Evolutionary conservation across 2,329 filamentous ascomycete species (phyloP).

Genomic region (Massarina eburnea): DNA sequence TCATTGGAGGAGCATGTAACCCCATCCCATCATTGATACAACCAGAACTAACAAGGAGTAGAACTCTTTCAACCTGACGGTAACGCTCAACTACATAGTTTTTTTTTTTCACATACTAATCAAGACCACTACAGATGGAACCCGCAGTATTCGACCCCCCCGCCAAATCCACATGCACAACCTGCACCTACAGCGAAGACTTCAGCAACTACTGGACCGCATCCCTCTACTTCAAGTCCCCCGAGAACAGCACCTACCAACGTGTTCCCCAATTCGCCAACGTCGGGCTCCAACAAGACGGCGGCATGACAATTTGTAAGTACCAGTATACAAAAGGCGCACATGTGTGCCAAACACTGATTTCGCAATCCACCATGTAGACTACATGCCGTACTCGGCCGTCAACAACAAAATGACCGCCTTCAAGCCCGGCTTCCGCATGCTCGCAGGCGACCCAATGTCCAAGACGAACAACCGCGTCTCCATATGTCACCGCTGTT

Average conservation of each 20-base stretch:
- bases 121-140: slow-evolving; percentile 25
- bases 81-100: slow-evolving; percentile 6
- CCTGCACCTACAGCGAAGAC: slow-evolving; percentile 34
- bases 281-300: slow-evolving; percentile 30
- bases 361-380: slow-evolving; percentile 39
- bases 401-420: slow-evolving; percentile 60
- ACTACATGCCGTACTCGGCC: slow-evolving; percentile 76
- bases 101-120: slow-evolving; percentile 9
- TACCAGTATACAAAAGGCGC: background rate
- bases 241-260: slow-evolving; percentile 37
- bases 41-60: background rate
- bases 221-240: slow-evolving; percentile 33
- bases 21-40: background rate
- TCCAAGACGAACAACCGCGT: slow-evolving; percentile 22
- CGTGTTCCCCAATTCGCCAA: slow-evolving; percentile 35
- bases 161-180: slow-evolving; percentile 29
- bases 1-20: slow-evolving; percentile 24
- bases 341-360: no score
- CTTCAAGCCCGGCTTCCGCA: slow-evolving; percentile 71
- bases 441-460: slow-evolving; percentile 65
- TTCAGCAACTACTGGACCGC: slow-evolving; percentile 37
- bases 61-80: slow-evolving; percentile 36
- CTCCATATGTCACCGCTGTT: slow-evolving; percentile 21
- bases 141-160: slow-evolving; percentile 26
- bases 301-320: slow-evolving; percentile 28